Evolutionary conservation across 2,329 filamentous ascomycete genomes (phyloP), one percentile per base, ranked within the genome.

Genomic region (Ophiocordyceps camponoti-leonardi): DNA sequence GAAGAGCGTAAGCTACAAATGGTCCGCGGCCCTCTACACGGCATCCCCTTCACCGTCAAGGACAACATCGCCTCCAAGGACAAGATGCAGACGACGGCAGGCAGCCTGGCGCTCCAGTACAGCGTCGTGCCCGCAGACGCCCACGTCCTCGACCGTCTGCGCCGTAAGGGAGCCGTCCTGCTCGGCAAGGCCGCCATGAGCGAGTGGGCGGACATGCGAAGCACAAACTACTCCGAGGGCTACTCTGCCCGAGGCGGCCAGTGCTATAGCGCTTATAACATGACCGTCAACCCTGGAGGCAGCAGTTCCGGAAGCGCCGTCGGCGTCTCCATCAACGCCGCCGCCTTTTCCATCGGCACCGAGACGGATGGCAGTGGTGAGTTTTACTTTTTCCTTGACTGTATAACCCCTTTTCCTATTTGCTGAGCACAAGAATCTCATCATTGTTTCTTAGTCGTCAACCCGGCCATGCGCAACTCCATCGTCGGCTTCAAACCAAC

Each of bases 401-500:
- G n/a, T n/a, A n/a, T n/a, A n/a, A n/a, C n/a, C n/a, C n/a, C n/a
- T n/a, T n/a, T n/a, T n/a, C n/a, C n/a, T n/a, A n/a, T n/a, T n/a
- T n/a, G n/a, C n/a, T n/a, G n/a, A n/a, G n/a, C n/a, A n/a, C n/a
- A n/a, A n/a, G n/a, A n/a, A n/a, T n/a, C n/a, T n/a, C n/a, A n/a
- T n/a, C n/a, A n/a, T n/a, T n/a, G n/a, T n/a, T n/a, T n/a, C n/a
- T n/a, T n/a, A 65, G 70, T 87, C 16, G 84, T 86, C 54, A 79
- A 76, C 56, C 83, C 83, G 0, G 81, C 83, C 1, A 73, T 81
- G 57, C 66, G 79, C 5, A 84, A 83, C 54, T 72, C 68, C 2
- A 56, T 87, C 2, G 80, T 86, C 2, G 83, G 83, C 3, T 73
- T 87, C 58, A 87, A 86, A 61, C 81, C 83, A 1, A 86, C 81